Base-by-base conservation (phyloP, 768 basidiomycete genomes). In the Daedalea quercina region DNA sequence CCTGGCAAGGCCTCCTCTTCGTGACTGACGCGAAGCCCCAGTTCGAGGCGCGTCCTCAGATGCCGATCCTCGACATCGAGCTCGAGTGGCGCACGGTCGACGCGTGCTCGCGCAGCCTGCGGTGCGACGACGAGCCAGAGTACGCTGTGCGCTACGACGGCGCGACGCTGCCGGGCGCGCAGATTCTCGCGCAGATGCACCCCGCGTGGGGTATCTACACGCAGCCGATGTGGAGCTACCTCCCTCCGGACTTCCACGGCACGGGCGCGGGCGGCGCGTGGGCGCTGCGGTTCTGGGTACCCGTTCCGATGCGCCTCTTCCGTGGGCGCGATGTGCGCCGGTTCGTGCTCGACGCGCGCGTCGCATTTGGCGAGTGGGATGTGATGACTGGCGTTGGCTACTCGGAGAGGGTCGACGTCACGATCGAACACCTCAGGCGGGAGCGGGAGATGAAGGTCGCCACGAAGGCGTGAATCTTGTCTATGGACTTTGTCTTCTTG, bases 231-330 rank as follows among this genome's bases (percentile, higher is more conserved):
- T 46, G 37, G 40, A 12, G 17, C 12, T 51, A 54, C 37, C 45
- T 52, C 13, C 46, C 53, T 63, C 22, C 54, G 50, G 12, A 65
- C 61, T 51, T 3, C 13, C 25, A 45, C 28, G 41, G 17, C 19
- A 50, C 40, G 37, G 48, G 44, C 50, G 52, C 46, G 44, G 54
- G 25, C 46, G 52, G 34, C 33, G 69, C 67, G 35, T 72, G 69
- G 70, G 61, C 55, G 28, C 60, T 72, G 55, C 67, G 70, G 41
- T 69, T 74, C 55, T 77, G 71, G 68, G 66, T 78, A 7, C 79
- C 79, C 0, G 65, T 81, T 24, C 77, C 78, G 7, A 67, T 73
- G 7, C 54, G 62, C 17, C 54, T 80, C 22, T 79, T 81, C 53
- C 63, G 68, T 23, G 75, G 73, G 64, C 66, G 67, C 48, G 78